These are phyloP conservation scores for Acanthamoeba castellanii DNA, from an alignment of 208 protist species.

Conservation along the genomic window DNA sequence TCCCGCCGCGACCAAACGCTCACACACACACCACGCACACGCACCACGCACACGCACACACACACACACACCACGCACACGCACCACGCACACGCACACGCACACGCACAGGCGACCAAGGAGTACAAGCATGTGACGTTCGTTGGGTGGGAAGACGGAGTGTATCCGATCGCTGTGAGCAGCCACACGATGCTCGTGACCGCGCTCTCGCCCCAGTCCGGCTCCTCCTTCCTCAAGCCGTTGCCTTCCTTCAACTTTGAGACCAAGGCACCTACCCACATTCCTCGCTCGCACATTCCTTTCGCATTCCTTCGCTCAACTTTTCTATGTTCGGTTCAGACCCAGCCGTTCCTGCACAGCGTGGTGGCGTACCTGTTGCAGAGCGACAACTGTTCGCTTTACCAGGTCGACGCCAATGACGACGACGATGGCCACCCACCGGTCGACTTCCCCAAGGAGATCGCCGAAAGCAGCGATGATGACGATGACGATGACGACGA, in stretches of 20 bases:
- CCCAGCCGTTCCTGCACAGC: slow-evolving; percentile 50
- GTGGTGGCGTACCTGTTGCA: slow-evolving; percentile 23
- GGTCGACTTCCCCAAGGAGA: slow-evolving; percentile 26
- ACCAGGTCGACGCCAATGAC: neutral
- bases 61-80: no score
- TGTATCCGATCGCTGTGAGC: slow-evolving; percentile 31
- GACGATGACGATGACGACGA: neutral
- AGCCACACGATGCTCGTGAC: slow-evolving; percentile 37
- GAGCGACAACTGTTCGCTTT: slow-evolving; percentile 38
- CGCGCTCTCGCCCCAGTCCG: neutral
- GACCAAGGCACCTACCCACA: neutral
- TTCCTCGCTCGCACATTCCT: neutral
- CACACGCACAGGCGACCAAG: neutral
- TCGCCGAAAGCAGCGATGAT: neutral
- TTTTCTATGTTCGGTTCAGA: no score
- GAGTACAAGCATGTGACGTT: slow-evolving; percentile 52
- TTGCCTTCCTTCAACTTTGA: slow-evolving; percentile 41
- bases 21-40: no score
- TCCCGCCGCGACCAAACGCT: no score
- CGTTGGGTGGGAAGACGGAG: slow-evolving; percentile 20
- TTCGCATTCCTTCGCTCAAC: neutral
- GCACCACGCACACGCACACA: no score
- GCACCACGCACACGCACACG: no score
- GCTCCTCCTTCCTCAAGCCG: slow-evolving; percentile 29
- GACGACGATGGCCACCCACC: neutral